These are phyloP conservation scores for Exophiala oligosperma DNA, from an alignment of 2,329 filamentous ascomycete genomes.

Conservation along the genomic window DNA sequence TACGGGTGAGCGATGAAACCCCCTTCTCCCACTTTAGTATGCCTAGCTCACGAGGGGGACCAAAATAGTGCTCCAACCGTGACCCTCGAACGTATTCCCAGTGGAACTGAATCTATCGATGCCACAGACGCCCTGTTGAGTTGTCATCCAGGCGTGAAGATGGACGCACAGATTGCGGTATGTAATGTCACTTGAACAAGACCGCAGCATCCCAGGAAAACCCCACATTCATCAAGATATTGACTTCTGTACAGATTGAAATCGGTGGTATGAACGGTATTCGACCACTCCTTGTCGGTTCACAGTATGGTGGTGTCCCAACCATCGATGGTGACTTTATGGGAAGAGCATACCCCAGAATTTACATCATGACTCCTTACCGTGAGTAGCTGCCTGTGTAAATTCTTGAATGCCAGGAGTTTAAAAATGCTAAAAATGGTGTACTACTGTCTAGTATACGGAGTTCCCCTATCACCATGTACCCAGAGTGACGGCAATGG, in stretches of 20 bases:
- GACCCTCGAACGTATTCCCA: conserved; percentile 14
- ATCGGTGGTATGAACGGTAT: conserved; percentile 65
- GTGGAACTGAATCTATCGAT: conserved; percentile 16
- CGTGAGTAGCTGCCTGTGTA: not conserved
- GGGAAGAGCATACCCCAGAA: conserved; percentile 29
- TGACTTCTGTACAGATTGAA: conserved; percentile 32
- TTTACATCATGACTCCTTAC: conserved; percentile 1
- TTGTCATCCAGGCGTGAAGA: conserved; percentile 10
- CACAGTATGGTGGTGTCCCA: conserved; percentile 32
- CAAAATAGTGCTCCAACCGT: conserved; percentile 8
- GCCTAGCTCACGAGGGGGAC: not conserved
- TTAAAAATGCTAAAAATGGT: no score
- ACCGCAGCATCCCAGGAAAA: no score
- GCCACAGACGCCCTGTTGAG: conserved; percentile 12
- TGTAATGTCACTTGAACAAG: not conserved
- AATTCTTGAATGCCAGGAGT: no score
- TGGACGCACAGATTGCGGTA: conserved; percentile 34
- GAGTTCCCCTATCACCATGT: conserved; percentile 6
- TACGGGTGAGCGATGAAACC: conserved; percentile 5
- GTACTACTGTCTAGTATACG: conserved; percentile 3
- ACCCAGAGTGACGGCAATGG: conserved; percentile 42
- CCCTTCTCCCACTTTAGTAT: not conserved
- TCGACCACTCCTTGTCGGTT: conserved; percentile 56
- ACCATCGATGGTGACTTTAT: conserved; percentile 49
- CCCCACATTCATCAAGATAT: not conserved